Percentiles rank a stretch among this genome's conserved stretches.
These are phyloP conservation scores for Xylariaceae sp. DNA, from an alignment of 2,329 filamentous ascomycete genomes.

Conservation along the genomic window DNA sequence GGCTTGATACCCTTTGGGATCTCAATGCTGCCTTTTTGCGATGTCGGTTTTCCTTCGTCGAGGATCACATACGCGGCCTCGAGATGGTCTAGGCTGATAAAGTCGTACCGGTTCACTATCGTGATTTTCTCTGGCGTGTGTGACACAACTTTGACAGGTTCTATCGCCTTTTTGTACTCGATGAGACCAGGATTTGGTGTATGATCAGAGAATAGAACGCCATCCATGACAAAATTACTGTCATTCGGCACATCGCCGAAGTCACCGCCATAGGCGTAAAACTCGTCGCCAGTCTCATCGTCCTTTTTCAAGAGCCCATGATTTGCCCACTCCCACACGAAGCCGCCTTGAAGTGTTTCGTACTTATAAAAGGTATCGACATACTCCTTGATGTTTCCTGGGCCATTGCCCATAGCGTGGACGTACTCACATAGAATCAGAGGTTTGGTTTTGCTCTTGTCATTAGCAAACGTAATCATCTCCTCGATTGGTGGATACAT, in stretches of 20 bases:
- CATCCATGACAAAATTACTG: slow-evolving; percentile 60
- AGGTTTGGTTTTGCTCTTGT: slow-evolving; percentile 53
- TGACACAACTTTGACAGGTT: slow-evolving; percentile 53
- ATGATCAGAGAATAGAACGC: slow-evolving; percentile 55
- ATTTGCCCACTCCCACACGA: slow-evolving; percentile 67
- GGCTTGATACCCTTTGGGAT: slow-evolving; percentile 38
- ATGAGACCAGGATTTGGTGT: slow-evolving; percentile 51
- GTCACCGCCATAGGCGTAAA: slow-evolving; percentile 48
- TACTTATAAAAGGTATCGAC: slow-evolving; percentile 65
- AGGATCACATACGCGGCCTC: slow-evolving; percentile 41
- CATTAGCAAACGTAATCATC: slow-evolving; percentile 46
- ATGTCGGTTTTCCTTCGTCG: slow-evolving; percentile 37
- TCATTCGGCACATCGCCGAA: slow-evolving; percentile 65
- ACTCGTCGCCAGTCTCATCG: slow-evolving; percentile 49
- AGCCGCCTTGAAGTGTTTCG: slow-evolving; percentile 65
- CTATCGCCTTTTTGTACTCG: slow-evolving; percentile 55
- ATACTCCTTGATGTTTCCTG: slow-evolving; percentile 70
- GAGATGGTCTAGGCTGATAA: slow-evolving; percentile 49
- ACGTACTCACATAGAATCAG: slow-evolving; percentile 59
- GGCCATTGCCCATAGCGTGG: slow-evolving; percentile 72
- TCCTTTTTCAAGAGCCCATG: slow-evolving; percentile 55
- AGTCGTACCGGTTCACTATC: slow-evolving; percentile 52
- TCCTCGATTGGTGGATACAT: slow-evolving; percentile 64
- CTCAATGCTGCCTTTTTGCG: slow-evolving; percentile 33
- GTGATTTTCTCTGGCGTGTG: slow-evolving; percentile 40